phyloP scores from a whole-genome alignment of 768 basidiomycete genomes.

The Russula emetica region DNA sequence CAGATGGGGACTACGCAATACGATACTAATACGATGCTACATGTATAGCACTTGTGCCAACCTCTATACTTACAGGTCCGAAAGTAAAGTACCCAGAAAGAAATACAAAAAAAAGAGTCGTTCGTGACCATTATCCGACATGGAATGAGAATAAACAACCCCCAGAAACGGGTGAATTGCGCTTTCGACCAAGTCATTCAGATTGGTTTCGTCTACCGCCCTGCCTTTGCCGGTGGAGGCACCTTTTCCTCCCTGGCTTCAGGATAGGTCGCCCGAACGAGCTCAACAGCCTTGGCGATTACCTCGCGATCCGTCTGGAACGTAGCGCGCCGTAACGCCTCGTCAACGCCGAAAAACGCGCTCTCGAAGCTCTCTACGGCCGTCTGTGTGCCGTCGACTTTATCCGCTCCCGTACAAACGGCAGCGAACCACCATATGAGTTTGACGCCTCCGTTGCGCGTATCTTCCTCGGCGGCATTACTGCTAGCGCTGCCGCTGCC shows the following conservation, averaged over 20 bases:
- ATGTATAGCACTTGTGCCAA: not conserved
- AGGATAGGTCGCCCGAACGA: constrained; percentile 16
- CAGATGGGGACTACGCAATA: too few relatives aligned
- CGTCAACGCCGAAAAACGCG: constrained; percentile 12
- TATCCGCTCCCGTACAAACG: constrained; percentile 33
- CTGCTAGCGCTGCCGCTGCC: not conserved
- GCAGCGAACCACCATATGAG: constrained; percentile 52
- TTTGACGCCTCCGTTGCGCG: constrained; percentile 36
- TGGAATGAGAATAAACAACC: not conserved
- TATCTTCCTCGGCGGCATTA: not conserved
- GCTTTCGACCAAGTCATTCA: not conserved
- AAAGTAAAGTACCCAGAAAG: not conserved
- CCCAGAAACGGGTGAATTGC: not conserved
- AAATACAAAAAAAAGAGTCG: not conserved
- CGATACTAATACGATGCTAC: not conserved
- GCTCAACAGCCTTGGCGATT: constrained; percentile 11
- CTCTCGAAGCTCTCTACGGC: constrained; percentile 27
- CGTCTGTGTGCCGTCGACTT: constrained; percentile 31
- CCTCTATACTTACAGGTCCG: not conserved
- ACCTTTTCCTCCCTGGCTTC: constrained; percentile 4
- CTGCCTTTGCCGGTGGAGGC: not conserved
- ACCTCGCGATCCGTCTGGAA: constrained; percentile 22
- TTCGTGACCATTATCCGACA: not conserved
- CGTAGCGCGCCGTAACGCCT: constrained; percentile 9
- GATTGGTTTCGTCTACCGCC: not conserved